Evolutionary conservation across 371 early-diverging fungal species (phyloP), one percentile per base, ranked within the genome.

Genomic region (Rhizopus microsporus): DNA sequence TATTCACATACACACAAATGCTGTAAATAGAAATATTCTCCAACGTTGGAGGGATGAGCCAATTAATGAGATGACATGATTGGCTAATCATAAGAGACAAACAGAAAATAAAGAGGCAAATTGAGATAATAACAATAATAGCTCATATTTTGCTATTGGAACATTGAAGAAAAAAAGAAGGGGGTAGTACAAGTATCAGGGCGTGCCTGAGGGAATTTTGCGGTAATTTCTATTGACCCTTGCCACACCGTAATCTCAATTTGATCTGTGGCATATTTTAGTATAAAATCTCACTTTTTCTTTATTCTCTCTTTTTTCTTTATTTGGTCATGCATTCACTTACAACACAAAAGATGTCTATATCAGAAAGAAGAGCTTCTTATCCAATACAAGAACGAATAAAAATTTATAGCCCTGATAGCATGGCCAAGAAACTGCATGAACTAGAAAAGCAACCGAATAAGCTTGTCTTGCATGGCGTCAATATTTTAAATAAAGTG

Each of bases 401-500:
- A 4, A 62, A 59, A 45, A 59, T 67, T 38, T 67, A 67, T 42
- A 56, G 54, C 30, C 68, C 68, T 7, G 60, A 62, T 40, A 56
- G 46, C 29, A 67, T 67, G 68, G 68, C 68, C 5, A 51, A 60
- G 39, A 56, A 57, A 35, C 17, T 67, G n/a, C 54, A 52, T 29
- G 51, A 67, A 16, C 12, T 43, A 32, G 50, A 60, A 6, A 62
- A 59, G 40, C 57, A 50, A 33, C 63, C 59, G 1, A 66, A 38
- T 29, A 67, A 63, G 54, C 33, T 67, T 10, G 60, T 67, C 0
- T 57, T 67, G 16, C 59, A 67, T 57, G 68, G 63, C 9, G 77
- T 84, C 50, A 84, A 84, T 48, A 74, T 84, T 31, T 67, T 84
- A 47, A 84, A 84, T 57, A 80, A 74, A 48, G 67, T 71, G 32